Conservation (phyloP, 2,329 filamentous ascomycete genomes). For the Cladosporium velox region DNA sequence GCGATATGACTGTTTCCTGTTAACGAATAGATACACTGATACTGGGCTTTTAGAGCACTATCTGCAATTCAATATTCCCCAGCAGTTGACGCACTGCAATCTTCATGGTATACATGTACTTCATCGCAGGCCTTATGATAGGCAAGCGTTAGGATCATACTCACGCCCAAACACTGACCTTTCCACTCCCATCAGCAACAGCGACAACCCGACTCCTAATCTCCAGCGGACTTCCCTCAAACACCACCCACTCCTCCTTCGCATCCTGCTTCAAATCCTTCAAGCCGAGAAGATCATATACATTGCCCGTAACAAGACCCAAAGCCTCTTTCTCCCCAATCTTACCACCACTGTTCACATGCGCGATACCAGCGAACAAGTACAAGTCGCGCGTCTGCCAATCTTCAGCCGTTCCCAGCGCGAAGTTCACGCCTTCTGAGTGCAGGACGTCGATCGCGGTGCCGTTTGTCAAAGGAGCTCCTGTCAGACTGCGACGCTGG, state of each 20-base stretch:
- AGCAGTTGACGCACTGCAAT: background rate
- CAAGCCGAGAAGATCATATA: conserved; percentile 60
- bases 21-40: background rate
- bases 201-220: conserved; percentile 59
- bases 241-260: conserved; percentile 59
- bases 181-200: conserved; percentile 49
- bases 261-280: conserved; percentile 30
- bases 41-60: background rate
- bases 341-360: conserved; percentile 58
- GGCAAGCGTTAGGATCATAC: too few relatives aligned
- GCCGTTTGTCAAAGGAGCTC: conserved; percentile 66
- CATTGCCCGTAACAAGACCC: conserved; percentile 58
- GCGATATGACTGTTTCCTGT: background rate
- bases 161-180: conserved; percentile 31
- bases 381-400: conserved; percentile 63
- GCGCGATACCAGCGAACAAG: conserved; percentile 61
- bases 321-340: conserved; percentile 59
- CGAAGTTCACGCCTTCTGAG: conserved; percentile 60
- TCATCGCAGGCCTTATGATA: too few relatives aligned
- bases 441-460: conserved; percentile 61
- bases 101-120: too few relatives aligned
- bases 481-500: conserved; percentile 61
- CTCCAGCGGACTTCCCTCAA: conserved; percentile 64
- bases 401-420: conserved; percentile 62
- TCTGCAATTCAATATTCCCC: background rate